phyloP scores from a whole-genome alignment of 2,329 filamentous ascomycete genomes.

The Colletotrichum ledebouriae region DNA sequence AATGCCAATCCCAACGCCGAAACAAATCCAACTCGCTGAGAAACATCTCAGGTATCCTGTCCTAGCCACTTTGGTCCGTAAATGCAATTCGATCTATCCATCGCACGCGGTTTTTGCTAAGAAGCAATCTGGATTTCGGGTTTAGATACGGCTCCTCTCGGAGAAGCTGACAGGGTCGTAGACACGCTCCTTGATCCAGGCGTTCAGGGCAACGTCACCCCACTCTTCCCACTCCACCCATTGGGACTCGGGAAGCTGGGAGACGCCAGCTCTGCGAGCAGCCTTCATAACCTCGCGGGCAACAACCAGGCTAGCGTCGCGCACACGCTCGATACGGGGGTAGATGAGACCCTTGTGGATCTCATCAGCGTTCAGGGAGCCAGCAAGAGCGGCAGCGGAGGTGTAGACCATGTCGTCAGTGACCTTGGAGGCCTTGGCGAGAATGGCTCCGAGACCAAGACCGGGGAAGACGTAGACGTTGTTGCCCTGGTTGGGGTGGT shows the following conservation, averaged over 20 bases:
- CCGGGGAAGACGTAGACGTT: slow-evolving; percentile 96
- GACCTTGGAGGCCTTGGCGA: slow-evolving; percentile 86
- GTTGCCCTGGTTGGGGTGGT: slow-evolving; percentile 88
- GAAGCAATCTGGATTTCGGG: slow-evolving; percentile 7
- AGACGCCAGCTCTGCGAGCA: slow-evolving; percentile 85
- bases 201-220: slow-evolving; percentile 73
- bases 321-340: slow-evolving; percentile 89
- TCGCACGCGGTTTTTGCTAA: slow-evolving; percentile 1
- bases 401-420: slow-evolving; percentile 98
- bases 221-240: slow-evolving; percentile 81
- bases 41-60: slow-evolving; percentile 37
- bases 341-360: slow-evolving; percentile 88
- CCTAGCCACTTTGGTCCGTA: slow-evolving; percentile 30
- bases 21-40: slow-evolving; percentile 35
- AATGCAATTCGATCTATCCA: slow-evolving; percentile 37
- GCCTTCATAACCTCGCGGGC: slow-evolving; percentile 94
- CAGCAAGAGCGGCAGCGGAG: slow-evolving; percentile 84
- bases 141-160: slow-evolving; percentile 46
- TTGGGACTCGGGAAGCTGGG: slow-evolving; percentile 74
- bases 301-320: slow-evolving; percentile 88
- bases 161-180: slow-evolving; percentile 69
- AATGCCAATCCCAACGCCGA: slow-evolving; percentile 40
- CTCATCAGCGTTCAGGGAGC: slow-evolving; percentile 84
- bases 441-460: slow-evolving; percentile 91
- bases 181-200: slow-evolving; percentile 71